Evolutionary conservation across 2,329 filamentous ascomycete genomes (phyloP).

Genomic region (Sclerotinia sclerotiorum): DNA sequence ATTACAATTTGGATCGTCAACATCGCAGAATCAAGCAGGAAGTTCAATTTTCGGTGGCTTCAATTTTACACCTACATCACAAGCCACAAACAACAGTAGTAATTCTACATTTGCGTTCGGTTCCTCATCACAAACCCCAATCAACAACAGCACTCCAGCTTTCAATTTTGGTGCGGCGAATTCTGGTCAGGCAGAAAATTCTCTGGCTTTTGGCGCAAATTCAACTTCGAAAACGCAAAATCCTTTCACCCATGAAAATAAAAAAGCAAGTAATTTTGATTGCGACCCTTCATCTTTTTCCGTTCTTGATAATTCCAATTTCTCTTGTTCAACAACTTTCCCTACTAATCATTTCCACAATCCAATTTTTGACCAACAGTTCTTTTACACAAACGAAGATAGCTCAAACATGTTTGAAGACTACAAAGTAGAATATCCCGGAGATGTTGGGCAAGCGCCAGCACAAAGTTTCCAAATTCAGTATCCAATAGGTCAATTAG

Average conservation of each 20-base stretch:
- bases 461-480: background rate
- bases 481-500: background rate
- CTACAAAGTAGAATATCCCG: background rate
- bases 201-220: constrained; percentile 15
- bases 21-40: background rate
- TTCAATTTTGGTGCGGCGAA: constrained; percentile 14
- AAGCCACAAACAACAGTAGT: background rate
- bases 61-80: constrained; percentile 13
- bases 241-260: constrained; percentile 13
- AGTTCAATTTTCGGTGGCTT: constrained; percentile 11
- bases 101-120: constrained; percentile 19
- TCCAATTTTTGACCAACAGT: constrained; percentile 3
- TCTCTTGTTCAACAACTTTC: background rate
- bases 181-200: constrained; percentile 8
- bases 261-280: constrained; percentile 22
- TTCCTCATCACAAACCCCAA: constrained; percentile 16
- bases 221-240: constrained; percentile 11
- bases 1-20: constrained; percentile 17
- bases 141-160: constrained; percentile 8
- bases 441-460: constrained; percentile 13
- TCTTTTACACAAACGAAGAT: background rate
- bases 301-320: background rate
- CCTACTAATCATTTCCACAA: background rate
- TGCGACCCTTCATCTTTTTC: background rate
- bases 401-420: constrained; percentile 1